Evolutionary conservation across 768 basidiomycete species (phyloP).

Genomic region (Russula virescens): DNA sequence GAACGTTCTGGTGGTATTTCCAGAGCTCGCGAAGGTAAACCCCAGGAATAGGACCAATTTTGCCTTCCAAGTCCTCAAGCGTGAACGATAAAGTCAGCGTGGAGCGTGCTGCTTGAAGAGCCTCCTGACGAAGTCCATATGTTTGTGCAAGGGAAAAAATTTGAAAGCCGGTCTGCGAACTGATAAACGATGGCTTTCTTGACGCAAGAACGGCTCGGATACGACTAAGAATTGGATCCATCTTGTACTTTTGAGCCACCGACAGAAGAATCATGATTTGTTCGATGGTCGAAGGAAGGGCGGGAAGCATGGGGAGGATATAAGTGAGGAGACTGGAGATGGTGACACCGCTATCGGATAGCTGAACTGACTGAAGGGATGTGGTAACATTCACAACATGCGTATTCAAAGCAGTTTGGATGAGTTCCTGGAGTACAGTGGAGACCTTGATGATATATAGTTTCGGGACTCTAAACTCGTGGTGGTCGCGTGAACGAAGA

Average conservation of each 20-base stretch:
- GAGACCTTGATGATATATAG: conserved; percentile 40
- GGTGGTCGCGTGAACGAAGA: conserved; percentile 38
- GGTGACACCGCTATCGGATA: not conserved
- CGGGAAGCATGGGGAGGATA: not conserved
- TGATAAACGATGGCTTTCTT: not conserved
- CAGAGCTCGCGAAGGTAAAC: too few species aligned
- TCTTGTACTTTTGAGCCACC: conserved; percentile 8
- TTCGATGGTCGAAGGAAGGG: not conserved
- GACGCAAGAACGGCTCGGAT: not conserved
- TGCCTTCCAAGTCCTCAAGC: not conserved
- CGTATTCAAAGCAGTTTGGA: not conserved
- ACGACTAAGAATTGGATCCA: not conserved
- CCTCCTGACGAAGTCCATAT: too few species aligned
- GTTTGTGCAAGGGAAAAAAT: too few species aligned
- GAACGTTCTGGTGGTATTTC: too few species aligned
- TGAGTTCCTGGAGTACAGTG: conserved; percentile 27
- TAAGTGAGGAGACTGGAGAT: conserved; percentile 6
- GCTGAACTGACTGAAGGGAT: not conserved
- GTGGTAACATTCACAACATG: too few species aligned
- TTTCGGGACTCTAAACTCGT: conserved; percentile 40
- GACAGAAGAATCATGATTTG: conserved; percentile 1
- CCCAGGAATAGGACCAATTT: not conserved
- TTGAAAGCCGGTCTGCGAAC: too few species aligned
- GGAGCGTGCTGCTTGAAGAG: too few species aligned
- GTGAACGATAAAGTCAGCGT: not conserved